Conservation (phyloP, 2,329 filamentous ascomycete species). For the Colletotrichum sansevieriae region DNA sequence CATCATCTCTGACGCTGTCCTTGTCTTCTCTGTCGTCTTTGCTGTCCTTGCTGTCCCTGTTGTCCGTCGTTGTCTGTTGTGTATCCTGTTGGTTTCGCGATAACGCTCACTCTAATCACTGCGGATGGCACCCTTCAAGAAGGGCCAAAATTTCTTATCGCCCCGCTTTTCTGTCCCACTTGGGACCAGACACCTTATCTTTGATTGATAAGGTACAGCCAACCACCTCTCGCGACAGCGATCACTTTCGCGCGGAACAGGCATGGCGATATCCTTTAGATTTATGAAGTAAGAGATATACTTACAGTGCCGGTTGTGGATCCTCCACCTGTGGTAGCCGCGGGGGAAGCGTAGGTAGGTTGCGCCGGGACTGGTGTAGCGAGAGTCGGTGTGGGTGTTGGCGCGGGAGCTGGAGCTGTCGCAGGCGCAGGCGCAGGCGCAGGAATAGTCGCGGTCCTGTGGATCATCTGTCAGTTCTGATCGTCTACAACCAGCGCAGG, state of each 20-base stretch:
- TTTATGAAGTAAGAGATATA: not conserved
- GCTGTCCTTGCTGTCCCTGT: not conserved
- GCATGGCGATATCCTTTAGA: no score
- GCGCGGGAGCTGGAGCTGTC: conserved; percentile 17
- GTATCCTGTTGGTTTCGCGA: conserved; percentile 3
- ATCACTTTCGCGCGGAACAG: not conserved
- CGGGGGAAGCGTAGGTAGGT: conserved; percentile 32
- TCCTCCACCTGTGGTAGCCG: conserved; percentile 26
- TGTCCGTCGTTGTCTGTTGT: not conserved
- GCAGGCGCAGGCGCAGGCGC: conserved; percentile 32
- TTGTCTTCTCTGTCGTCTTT: not conserved
- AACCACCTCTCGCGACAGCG: not conserved
- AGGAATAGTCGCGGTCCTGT: conserved; percentile 36
- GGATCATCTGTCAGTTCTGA: conserved; percentile 31
- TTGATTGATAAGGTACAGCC: not conserved
- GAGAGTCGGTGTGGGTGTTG: conserved; percentile 25
- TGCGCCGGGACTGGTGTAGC: conserved; percentile 11
- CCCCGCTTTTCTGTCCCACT: not conserved
- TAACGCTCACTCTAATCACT: not conserved
- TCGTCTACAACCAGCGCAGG: not conserved
- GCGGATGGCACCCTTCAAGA: no score
- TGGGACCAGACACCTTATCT: not conserved
- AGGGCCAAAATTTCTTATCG: conserved; percentile 2
- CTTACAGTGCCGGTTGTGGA: conserved; percentile 33
- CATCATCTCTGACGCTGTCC: conserved; percentile 54